Conservation (phyloP, 2,329 filamentous ascomycete genomes). For the Colletotrichum sp. region DNA sequence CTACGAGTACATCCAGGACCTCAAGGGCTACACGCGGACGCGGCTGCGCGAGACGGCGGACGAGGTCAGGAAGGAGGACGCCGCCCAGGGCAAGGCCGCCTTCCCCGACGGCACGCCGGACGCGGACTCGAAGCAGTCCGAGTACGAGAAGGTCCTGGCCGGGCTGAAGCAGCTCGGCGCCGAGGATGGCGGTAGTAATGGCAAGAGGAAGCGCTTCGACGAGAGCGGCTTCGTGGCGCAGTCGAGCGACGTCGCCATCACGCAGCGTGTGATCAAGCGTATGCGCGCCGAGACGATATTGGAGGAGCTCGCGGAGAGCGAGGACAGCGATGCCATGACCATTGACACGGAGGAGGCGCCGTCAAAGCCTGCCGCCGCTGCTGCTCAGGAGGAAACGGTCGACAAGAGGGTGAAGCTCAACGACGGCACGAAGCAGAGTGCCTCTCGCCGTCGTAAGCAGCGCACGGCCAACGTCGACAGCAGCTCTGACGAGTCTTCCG, state of each 20-base stretch:
- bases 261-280: constrained; percentile 63
- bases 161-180: constrained; percentile 46
- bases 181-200: constrained; percentile 36
- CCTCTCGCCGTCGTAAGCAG: constrained; percentile 55
- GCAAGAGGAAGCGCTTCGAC: constrained; percentile 56
- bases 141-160: constrained; percentile 62
- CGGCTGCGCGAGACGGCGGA: constrained; percentile 71
- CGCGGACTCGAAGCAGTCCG: constrained; percentile 54
- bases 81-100: constrained; percentile 48
- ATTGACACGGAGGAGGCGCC: constrained; percentile 22
- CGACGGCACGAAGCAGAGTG: constrained; percentile 51
- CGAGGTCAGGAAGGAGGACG: constrained; percentile 62
- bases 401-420: constrained; percentile 49
- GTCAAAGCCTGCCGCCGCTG: background rate
- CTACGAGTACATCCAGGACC: constrained; percentile 77
- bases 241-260: constrained; percentile 56
- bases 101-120: constrained; percentile 57
- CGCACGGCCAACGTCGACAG: constrained; percentile 50
- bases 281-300: constrained; percentile 67
- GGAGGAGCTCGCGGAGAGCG: constrained; percentile 57
- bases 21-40: constrained; percentile 77
- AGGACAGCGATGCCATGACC: constrained; percentile 39
- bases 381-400: constrained; percentile 28
- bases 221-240: constrained; percentile 58
- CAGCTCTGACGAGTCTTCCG: constrained; percentile 37